These are phyloP conservation scores for Acarospora socialis DNA, from an alignment of 2,329 filamentous ascomycete genomes.

Conservation along the genomic window DNA sequence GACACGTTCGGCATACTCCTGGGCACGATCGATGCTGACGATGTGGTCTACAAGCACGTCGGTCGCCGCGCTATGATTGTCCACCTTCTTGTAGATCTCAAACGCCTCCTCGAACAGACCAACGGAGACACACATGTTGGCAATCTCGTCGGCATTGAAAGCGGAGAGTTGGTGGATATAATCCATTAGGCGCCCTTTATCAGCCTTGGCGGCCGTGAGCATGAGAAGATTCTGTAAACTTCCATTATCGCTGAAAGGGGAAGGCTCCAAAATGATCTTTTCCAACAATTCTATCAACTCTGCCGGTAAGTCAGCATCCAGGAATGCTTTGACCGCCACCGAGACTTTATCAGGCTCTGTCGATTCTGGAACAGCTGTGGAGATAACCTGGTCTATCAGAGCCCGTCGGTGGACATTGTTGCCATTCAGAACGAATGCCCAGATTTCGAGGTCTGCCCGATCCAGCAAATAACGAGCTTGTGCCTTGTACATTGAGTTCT, in stretches of 20 bases:
- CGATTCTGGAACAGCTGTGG: constrained; percentile 85
- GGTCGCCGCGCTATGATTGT: constrained; percentile 72
- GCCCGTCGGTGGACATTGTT: constrained; percentile 94
- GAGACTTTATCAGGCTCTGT: constrained; percentile 90
- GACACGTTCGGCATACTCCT: constrained; percentile 88
- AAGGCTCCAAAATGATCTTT: constrained; percentile 99
- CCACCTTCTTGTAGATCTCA: constrained; percentile 96
- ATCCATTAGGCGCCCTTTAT: constrained; percentile 86
- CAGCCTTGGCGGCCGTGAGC: constrained; percentile 91
- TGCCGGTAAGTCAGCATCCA: constrained; percentile 75
- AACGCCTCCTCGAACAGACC: constrained; percentile 95
- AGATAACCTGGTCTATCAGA: constrained; percentile 89
- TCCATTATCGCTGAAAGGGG: constrained; percentile 92
- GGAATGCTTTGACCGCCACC: constrained; percentile 82
- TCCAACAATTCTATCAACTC: constrained; percentile 96
- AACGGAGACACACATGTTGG: constrained; percentile 82
- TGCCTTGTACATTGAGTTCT: constrained; percentile 99
- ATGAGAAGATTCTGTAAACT: constrained; percentile 93
- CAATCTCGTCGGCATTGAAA: constrained; percentile 87
- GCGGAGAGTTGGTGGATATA: constrained; percentile 86
- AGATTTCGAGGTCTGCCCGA: constrained; percentile 77
- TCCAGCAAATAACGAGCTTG: constrained; percentile 91
- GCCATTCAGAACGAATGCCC: constrained; percentile 84
- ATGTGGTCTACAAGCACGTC: constrained; percentile 91
- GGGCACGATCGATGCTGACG: constrained; percentile 93